Evolutionary conservation across 345 rosid species (phyloP).

Genomic region (Microcos paniculata): DNA sequence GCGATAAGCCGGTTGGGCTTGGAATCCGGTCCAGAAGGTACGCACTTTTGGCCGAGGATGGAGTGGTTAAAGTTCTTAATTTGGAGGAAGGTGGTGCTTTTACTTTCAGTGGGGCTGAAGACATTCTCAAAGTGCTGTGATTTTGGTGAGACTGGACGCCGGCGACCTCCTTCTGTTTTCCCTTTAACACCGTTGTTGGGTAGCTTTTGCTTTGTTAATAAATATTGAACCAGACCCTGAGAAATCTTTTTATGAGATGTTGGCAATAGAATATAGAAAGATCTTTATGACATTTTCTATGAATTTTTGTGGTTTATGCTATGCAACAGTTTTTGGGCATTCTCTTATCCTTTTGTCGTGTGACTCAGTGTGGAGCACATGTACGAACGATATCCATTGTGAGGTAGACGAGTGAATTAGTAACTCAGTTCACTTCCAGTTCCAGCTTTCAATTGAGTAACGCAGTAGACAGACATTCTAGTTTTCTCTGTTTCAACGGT

Average conservation of each 20-base stretch:
- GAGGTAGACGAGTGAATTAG: not conserved
- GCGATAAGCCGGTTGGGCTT: conserved; percentile 76
- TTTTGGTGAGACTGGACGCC: conserved; percentile 13
- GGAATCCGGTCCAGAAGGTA: conserved; percentile 84
- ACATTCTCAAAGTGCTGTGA: conserved; percentile 73
- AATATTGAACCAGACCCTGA: not conserved
- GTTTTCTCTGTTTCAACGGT: not conserved
- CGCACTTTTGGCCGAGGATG: conserved; percentile 78
- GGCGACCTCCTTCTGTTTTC: not conserved
- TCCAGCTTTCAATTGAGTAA: not conserved
- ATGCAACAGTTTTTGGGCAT: not conserved
- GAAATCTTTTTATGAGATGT: not conserved
- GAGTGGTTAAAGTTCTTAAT: conserved; percentile 77
- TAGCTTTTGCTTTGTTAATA: not conserved
- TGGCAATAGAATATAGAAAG: not conserved
- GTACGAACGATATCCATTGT: not conserved
- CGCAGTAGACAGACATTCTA: not conserved
- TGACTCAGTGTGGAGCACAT: not conserved
- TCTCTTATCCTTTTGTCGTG: not conserved
- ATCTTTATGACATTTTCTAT: not conserved
- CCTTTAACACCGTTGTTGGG: not conserved
- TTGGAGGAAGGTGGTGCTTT: conserved; percentile 95
- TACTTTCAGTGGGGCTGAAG: conserved; percentile 83
- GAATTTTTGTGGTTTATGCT: not conserved
- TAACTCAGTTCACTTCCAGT: not conserved